These are phyloP conservation scores for Hypoxylon trugodes DNA, from an alignment of 495 filamentous ascomycete genomes.

Conservation along the genomic window DNA sequence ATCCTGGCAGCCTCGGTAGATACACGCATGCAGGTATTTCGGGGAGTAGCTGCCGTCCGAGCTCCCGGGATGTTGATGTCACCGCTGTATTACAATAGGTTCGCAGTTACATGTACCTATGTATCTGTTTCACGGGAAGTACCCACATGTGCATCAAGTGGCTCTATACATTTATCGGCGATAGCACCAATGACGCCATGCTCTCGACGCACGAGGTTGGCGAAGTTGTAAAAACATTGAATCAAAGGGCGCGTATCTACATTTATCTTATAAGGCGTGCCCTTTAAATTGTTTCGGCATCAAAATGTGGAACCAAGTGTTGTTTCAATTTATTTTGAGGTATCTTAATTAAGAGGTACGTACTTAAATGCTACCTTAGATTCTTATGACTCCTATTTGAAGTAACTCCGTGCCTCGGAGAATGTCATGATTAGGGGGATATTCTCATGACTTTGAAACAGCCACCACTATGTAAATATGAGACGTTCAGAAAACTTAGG, in stretches of 20 bases:
- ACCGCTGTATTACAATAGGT: too few relatives aligned
- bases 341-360: too few relatives aligned
- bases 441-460: too few relatives aligned
- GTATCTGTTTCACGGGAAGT: too few relatives aligned
- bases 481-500: too few relatives aligned
- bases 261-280: neutral
- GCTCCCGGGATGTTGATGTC: neutral
- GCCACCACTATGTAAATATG: too few relatives aligned
- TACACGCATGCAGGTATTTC: too few relatives aligned
- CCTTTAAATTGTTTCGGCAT: neutral
- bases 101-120: too few relatives aligned
- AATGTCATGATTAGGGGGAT: neutral
- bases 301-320: neutral
- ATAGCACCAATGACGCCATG: constrained; percentile 15
- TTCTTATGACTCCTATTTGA: too few relatives aligned
- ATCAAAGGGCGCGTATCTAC: neutral
- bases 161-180: neutral
- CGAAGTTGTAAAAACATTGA: neutral
- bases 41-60: neutral
- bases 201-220: constrained; percentile 10
- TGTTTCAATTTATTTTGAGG: too few relatives aligned
- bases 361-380: neutral
- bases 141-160: neutral
- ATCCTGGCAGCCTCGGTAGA: too few relatives aligned
- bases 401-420: constrained; percentile 3